Evolutionary conservation across 257 asterid genomes (phyloP), one percentile per base, ranked within the genome.

Genomic region (Sherardia arvensis): DNA sequence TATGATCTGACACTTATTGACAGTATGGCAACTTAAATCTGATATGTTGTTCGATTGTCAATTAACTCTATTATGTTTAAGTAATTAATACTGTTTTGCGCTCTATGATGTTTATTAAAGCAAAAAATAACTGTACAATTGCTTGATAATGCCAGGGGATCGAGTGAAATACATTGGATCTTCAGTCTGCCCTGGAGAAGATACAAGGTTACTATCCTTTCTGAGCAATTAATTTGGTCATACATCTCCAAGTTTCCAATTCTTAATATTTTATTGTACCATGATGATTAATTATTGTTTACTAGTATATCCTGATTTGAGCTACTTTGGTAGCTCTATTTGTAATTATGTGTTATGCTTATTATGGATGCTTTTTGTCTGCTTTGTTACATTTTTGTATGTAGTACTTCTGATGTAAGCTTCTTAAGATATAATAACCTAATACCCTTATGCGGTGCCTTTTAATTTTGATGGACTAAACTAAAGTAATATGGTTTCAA

Each of bases 91-190:
- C 9, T 32, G 47, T n/a, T 32, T n/a, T 59, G 17, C 5, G 23
- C 36, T 59, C 36, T 32, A 26, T 57, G 51, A 43, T 43, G 51
- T 14, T 43, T 17, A 15, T 59, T 2, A 20, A n/a, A 59, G 36
- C 12, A 59, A 26, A 10, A 27, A 7, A 32, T 30, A 59, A 30
- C 34, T 18, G 22, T 9, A 58, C 34, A 17, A 67, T 62, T 71
- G 4, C 74, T 68, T 79, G 53, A 74, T n/a, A n/a, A n/a, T 76
- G 48, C 69, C 85, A 93, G 99, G 99, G 72, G 97, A 90, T 81
- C 94, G 87, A 64, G 91, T 93, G 71, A 90, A 87, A 79, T 93
- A 93, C 77, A 77, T 71, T 59, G 99, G 99, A 71, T 85, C 86
- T 28, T 73, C 94, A 40, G 77, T 76, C 68, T 62, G 61, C 71